These are phyloP conservation scores for Porodaedalea pini DNA, from an alignment of 1,284 basidiomycete genomes.

Conservation along the genomic window DNA sequence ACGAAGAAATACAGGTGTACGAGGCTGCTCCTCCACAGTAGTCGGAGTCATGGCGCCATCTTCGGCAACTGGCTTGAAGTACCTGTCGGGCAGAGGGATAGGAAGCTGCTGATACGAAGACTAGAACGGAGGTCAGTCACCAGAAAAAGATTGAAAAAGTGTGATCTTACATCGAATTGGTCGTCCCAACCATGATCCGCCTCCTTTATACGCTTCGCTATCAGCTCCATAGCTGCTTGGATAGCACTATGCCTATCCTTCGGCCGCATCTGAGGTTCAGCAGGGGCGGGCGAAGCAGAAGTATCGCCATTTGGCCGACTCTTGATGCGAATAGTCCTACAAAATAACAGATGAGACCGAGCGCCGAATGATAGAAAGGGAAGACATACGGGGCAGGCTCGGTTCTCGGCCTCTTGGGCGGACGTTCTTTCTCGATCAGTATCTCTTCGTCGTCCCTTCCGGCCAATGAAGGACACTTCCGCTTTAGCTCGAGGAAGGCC, in stretches of 20 bases:
- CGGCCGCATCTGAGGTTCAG: slow-evolving; percentile 53
- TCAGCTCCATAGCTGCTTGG: slow-evolving; percentile 63
- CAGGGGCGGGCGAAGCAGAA: slow-evolving; percentile 39
- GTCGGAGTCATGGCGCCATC: slow-evolving; percentile 35
- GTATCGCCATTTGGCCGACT: slow-evolving; percentile 42
- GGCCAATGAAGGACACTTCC: slow-evolving; percentile 64
- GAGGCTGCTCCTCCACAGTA: slow-evolving; percentile 33
- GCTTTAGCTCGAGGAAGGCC: slow-evolving; percentile 76
- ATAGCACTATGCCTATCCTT: slow-evolving; percentile 65
- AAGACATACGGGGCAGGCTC: slow-evolving; percentile 38
- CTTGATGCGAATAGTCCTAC: slow-evolving; percentile 37
- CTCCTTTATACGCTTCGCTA: slow-evolving; percentile 66
- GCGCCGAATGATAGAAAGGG: slow-evolving; percentile 1
- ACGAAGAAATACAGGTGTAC: slow-evolving; percentile 55
- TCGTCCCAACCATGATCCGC: slow-evolving; percentile 85
- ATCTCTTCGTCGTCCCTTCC: slow-evolving; percentile 82
- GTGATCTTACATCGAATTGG: slow-evolving; percentile 28
- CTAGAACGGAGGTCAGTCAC: slow-evolving; percentile 32
- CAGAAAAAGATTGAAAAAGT: slow-evolving; percentile 12
- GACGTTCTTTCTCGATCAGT: slow-evolving; percentile 70
- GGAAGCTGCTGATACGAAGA: slow-evolving; percentile 58
- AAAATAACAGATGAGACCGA: slow-evolving; percentile 7
- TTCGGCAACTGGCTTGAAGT: slow-evolving; percentile 60
- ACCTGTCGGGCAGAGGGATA: slow-evolving; percentile 45
- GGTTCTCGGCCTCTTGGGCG: slow-evolving; percentile 53